Evolutionary conservation across 768 basidiomycete genomes (phyloP).

Genomic region (Tulasnella sp.): DNA sequence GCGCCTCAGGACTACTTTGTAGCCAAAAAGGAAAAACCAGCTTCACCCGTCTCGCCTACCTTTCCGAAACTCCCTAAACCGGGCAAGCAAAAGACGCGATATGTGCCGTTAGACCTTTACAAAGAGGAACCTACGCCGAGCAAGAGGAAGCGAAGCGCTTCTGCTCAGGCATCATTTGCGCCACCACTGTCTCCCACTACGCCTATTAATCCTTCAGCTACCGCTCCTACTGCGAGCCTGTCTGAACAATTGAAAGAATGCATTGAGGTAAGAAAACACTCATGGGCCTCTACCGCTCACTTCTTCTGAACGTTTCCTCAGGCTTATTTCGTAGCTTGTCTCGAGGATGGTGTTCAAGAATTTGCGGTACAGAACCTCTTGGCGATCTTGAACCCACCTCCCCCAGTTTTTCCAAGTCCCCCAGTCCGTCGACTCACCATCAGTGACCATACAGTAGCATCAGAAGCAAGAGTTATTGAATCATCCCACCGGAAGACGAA

Average conservation of each 20-base stretch:
- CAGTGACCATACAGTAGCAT: not conserved
- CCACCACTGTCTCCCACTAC: not conserved
- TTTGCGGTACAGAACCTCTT: not conserved
- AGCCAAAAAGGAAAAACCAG: not conserved
- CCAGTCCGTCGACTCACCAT: not conserved
- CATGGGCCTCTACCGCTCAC: not conserved
- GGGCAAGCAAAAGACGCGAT: not conserved
- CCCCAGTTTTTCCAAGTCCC: not conserved
- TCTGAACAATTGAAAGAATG: not conserved
- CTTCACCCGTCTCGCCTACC: not conserved
- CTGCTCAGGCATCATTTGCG: not conserved
- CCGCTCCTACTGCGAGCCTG: not conserved
- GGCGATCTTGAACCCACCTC: not conserved
- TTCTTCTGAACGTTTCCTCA: not conserved
- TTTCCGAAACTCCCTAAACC: not conserved
- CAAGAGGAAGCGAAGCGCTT: not conserved
- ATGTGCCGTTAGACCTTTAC: not conserved
- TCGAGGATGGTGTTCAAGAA: not conserved
- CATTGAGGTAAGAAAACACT: not conserved
- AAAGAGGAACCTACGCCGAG: not conserved
- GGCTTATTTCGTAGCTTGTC: not conserved
- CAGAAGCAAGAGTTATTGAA: not conserved
- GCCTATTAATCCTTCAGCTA: not conserved
- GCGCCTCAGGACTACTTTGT: not conserved
- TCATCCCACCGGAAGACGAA: not conserved